Base-by-base conservation (phyloP, 352 stramenopile species). In the Phytophthora macrochlamydospora region DNA sequence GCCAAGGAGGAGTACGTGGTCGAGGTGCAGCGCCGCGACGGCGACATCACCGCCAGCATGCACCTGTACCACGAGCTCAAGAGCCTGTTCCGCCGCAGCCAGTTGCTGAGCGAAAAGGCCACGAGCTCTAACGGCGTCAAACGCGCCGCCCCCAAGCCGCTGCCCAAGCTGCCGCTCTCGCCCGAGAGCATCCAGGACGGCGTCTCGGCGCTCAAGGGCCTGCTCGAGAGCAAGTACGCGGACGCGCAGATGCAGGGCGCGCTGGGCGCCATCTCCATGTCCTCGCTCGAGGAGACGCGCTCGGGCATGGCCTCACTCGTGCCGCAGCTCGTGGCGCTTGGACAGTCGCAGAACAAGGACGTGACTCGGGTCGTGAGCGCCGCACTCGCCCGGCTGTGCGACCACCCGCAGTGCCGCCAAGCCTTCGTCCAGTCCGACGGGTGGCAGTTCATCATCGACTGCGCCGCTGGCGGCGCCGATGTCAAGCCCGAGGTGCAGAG, bases 391-490 rank as follows among this genome's bases (percentile, higher is more conserved):
- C 79, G 79, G 33, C 81, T 95, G 53, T 95, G 87, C 63, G 84
- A 95, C 73, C 83, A 95, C 71, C 82, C 87, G 2, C 83, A 92
- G 60, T 95, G 87, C 54, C 87, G 87, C 54, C 83, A 92, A 64
- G 85, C 80, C 44, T 92, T 95, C 68, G 76, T 95, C 52, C 71
- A 84, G 51, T 95, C 85, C 28, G 78, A 89, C 35, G 86, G 86
- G 30, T 95, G 87, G 87, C 75, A 94, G 66, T 92, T 93, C 61
- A 91, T 95, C 62, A 81, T 95, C 6, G 71, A 89, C 68, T 89
- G 78, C 46, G 87, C 87, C 7, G 84, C 79, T 7, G 87, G 87
- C 8, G 85, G 82, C 8, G 68, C 75, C 6, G 63, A 75, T 53
- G 76, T 95, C 24, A 79, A 82, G 29, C 73, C 84, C 7, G 87